A percentile compares a stretch with the other conserved stretches of the same genome.
Conservation (phyloP, 768 basidiomycete genomes). For the Kwoniella mangroviensis region DNA sequence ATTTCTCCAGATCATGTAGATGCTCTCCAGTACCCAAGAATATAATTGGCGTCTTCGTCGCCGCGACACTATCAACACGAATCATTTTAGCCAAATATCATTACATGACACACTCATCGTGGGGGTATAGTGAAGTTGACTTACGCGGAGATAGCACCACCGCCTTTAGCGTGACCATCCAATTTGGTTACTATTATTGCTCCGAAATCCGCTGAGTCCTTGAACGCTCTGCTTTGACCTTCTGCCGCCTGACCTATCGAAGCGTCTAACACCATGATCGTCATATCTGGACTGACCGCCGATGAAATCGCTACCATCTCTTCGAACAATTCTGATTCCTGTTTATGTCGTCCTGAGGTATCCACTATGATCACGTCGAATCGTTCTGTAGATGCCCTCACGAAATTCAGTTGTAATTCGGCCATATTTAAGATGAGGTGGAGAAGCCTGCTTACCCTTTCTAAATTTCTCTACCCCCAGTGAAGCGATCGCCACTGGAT, state of each 20-base stretch:
- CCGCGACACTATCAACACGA: conserved; percentile 76
- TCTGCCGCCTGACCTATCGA: conserved; percentile 99
- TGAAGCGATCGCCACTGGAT: conserved; percentile 91
- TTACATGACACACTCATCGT: neutral
- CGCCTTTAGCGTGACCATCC: conserved; percentile 98
- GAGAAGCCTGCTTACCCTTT: conserved; percentile 61
- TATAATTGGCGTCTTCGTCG: conserved; percentile 96
- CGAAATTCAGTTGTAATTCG: conserved; percentile 4
- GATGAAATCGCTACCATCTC: conserved; percentile 97
- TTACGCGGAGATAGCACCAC: conserved; percentile 98
- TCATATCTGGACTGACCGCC: conserved; percentile 94
- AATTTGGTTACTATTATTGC: conserved; percentile 99
- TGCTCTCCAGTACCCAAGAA: conserved; percentile 98
- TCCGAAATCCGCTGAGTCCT: conserved; percentile 95
- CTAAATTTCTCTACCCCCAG: conserved; percentile 97
- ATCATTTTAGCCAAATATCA: neutral
- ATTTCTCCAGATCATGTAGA: conserved; percentile 93
- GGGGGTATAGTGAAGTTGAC: conserved; percentile 54
- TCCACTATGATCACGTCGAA: conserved; percentile 99
- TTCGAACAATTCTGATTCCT: conserved; percentile 92
- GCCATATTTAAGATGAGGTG: neutral
- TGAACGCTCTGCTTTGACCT: conserved; percentile 93
- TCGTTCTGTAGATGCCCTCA: conserved; percentile 63
- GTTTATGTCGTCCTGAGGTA: conserved; percentile 94
- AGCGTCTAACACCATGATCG: conserved; percentile 90